Evolutionary conservation across 2,329 filamentous ascomycete species (phyloP), one percentile per base, ranked within the genome.

Genomic region (Neofusicoccum ribis): DNA sequence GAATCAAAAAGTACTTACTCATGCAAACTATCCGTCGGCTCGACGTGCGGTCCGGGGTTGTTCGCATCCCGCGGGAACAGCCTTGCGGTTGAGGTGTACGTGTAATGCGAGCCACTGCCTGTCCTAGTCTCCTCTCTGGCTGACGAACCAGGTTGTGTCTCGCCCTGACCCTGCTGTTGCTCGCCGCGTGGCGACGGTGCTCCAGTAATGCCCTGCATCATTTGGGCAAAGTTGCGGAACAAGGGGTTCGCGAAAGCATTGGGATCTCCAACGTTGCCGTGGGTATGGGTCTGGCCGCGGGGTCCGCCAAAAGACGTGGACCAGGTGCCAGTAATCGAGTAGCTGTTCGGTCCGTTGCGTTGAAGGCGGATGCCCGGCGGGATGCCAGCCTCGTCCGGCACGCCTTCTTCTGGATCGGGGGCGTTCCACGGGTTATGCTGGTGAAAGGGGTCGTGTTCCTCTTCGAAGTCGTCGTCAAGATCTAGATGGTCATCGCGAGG

Each of bases 61-160:
- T 85, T 80, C 31, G 82, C 78, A 71, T 86, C 80, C 68, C 84
- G 81, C 39, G 85, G 85, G 61, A 74, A 76, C 49, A 86, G 71
- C 56, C 80, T 34, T 5, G 73, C 72, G 23, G 71, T 72, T 27
- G 72, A 68, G 15, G 71, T 69, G 51, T 78, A 77, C 20, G 70
- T 72, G 49, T 77, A 77, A 17, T 74, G 67, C 12, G 66, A 60
- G 5, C 50, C 46, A 27, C 23, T 41, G 49, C 67, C 68, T 63
- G 67, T 36, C 14, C 67, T 66, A 59, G 68, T 68, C 20, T 61
- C 68, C 63, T 68, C 65, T 20, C 23, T 37, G 5, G 34, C 31
- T 20, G 56, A 51, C 5, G 49, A 52, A n/a, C 34, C 44, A 20
- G 43, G 46, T 20, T 70, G 67, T 15, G 66, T 68, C 56, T 68